A percentile compares a stretch with the other conserved stretches of the same genome.
Conservation (phyloP, 2,329 filamentous ascomycete genomes). For the Diaporthe destruens region DNA sequence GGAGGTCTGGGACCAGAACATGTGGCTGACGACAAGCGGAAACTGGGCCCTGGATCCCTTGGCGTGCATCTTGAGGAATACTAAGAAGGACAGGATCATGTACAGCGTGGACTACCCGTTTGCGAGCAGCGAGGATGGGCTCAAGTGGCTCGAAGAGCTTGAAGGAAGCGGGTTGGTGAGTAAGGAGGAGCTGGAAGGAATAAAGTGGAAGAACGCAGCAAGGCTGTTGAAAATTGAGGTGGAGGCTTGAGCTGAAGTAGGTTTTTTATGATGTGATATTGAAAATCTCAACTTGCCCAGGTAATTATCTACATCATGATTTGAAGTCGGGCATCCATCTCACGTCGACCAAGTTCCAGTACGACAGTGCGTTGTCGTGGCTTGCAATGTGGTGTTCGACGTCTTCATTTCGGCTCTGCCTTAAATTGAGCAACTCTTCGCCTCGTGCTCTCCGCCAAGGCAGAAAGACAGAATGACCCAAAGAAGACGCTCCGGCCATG, state of each 20-base stretch:
- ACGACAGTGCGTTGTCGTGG: not conserved
- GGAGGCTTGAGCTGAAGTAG: conserved; percentile 35
- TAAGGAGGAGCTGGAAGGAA: conserved; percentile 60
- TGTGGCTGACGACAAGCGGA: conserved; percentile 70
- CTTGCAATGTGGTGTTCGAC: not conserved
- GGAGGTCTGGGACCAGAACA: conserved; percentile 66
- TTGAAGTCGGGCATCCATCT: not conserved
- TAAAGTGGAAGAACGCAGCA: conserved; percentile 65
- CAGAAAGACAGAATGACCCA: too few relatives aligned
- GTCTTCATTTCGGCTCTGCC: not conserved
- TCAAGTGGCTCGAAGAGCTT: conserved; percentile 62
- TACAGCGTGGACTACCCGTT: conserved; percentile 72
- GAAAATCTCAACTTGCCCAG: not conserved
- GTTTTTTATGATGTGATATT: not conserved
- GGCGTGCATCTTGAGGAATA: conserved; percentile 58
- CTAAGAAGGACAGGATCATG: conserved; percentile 62
- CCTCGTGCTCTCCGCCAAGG: not conserved
- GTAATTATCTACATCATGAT: not conserved
- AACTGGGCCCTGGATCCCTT: conserved; percentile 63
- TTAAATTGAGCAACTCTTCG: not conserved
- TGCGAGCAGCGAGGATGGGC: conserved; percentile 61
- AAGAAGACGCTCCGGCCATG: not conserved
- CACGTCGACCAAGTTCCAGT: not conserved
- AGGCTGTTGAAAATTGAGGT: conserved; percentile 55
- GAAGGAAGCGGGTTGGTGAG: conserved; percentile 62